Evolutionary conservation across 2,329 filamentous ascomycete species (phyloP), one percentile per base, ranked within the genome.

Genomic region (Phoma sp.): DNA sequence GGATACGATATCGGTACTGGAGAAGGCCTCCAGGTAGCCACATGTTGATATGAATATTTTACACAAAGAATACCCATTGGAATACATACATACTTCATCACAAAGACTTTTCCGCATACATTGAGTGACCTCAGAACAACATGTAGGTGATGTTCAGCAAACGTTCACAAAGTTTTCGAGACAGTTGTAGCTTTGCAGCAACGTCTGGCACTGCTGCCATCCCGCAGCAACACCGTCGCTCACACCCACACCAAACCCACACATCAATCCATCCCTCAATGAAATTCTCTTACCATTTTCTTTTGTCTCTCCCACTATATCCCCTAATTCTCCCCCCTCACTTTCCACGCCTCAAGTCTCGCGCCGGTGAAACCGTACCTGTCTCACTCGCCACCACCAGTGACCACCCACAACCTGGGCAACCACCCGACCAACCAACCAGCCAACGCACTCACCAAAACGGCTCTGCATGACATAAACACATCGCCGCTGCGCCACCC

Each of bases 1-100:
- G 25, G 45, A 29, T 32, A 11, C 3, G 38, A n/a, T 8, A 43
- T 7, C 10, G 40, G 40, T 27, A 30, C 45, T 45, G 40, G 45
- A 32, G 33, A 24, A 18, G 11, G 18, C 11, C 11, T 40, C 36
- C 27, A 32, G 36, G 27, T 7, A 38, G 43, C 45, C 51, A 18
- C 11, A 49, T 55, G 46, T 55, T 41, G 45, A 55, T 46, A 55
- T 14, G 52, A 55, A 49, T 40, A 45, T 4, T n/a, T 45, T 52
- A 54, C 45, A 45, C 27, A 30, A 33, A 33, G 32, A 33, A 33
- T 33, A 33, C 32, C 32, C 32, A 5, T 13, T 5, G 32, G 27
- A 33, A 33, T 33, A 53, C 32, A 37, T 14, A 13, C 29, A 29
- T 32, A 52, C 41, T 52, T 33, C 27, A 36, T 14, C 29, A 8